A percentile compares a stretch with the other conserved stretches of the same genome.
phyloP scores from a whole-genome alignment of 495 filamentous ascomycete genomes.

The Penicillium verhagenii region DNA sequence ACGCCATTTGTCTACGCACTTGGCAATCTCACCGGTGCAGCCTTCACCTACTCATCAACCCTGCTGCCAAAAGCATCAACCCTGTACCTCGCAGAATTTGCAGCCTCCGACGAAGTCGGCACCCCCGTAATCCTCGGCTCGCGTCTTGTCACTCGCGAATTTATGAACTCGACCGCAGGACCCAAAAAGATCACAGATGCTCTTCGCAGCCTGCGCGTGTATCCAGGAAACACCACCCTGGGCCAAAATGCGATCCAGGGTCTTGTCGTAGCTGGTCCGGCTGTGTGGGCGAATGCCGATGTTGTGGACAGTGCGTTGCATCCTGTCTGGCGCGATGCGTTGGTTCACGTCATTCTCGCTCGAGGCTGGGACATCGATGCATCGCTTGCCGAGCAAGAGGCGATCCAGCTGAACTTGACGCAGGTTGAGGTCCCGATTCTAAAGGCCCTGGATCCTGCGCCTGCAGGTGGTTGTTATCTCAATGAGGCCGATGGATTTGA shows the following conservation, averaged over 20 bases:
- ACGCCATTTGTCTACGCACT: not conserved
- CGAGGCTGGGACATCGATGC: conserved; percentile 15
- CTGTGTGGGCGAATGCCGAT: not conserved
- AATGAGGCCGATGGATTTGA: conserved; percentile 53
- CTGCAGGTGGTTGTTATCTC: conserved; percentile 43
- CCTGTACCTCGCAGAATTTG: not conserved
- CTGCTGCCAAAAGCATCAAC: not conserved
- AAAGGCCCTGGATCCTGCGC: conserved; percentile 34
- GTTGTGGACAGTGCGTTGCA: conserved; percentile 1
- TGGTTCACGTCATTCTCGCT: conserved; percentile 23
- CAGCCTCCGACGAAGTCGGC: not conserved
- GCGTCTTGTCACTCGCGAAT: not conserved
- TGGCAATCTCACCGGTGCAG: not conserved
- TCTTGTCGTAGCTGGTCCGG: not conserved
- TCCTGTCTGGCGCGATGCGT: conserved; percentile 30
- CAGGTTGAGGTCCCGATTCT: conserved; percentile 40
- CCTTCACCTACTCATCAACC: not conserved
- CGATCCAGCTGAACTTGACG: conserved; percentile 38
- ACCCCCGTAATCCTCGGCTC: not conserved
- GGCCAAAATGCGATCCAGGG: not conserved
- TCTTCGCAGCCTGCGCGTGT: not conserved
- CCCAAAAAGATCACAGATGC: not conserved
- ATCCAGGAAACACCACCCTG: not conserved
- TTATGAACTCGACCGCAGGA: not conserved
- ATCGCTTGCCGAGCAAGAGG: conserved; percentile 22